Percentiles rank a stretch among this genome's conserved stretches.
Conservation (phyloP, 805 yeast genomes). For the Kodamaea neixiangensis region DNA sequence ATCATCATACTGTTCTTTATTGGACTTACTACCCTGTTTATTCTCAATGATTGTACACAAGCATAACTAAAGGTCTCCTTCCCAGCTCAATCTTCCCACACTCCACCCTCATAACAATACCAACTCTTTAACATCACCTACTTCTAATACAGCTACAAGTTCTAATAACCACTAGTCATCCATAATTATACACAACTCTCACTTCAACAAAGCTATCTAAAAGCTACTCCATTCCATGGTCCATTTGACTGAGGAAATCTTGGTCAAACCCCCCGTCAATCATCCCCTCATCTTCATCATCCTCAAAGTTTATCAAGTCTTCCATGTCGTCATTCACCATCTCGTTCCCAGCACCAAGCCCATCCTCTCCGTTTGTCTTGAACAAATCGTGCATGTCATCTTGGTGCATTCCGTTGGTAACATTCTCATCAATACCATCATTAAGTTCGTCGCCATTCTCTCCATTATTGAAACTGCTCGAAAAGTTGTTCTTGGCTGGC, state of each 20-base stretch:
- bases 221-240: constrained; percentile 1
- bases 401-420: background rate
- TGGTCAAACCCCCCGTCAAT: constrained; percentile 31
- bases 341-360: constrained; percentile 11
- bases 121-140: too few relatives aligned
- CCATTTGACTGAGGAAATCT: constrained; percentile 27
- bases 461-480: background rate
- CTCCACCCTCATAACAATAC: too few relatives aligned
- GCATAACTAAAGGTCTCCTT: too few relatives aligned
- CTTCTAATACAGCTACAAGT: too few relatives aligned
- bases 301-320: constrained; percentile 35
- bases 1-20: too few relatives aligned
- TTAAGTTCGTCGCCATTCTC: background rate
- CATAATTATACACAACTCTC: too few relatives aligned
- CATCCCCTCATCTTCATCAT: constrained; percentile 31
- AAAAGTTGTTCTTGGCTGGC: background rate
- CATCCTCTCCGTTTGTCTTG: constrained; percentile 14
- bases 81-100: too few relatives aligned
- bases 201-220: too few relatives aligned
- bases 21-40: too few relatives aligned
- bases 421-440: background rate
- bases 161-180: too few relatives aligned
- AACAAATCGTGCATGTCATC: constrained; percentile 25
- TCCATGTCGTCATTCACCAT: constrained; percentile 34
- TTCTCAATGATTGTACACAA: too few relatives aligned